Evolutionary conservation across 2,329 filamentous ascomycete species (phyloP).

Genomic region (Aspergillus pseudoviridinutans): DNA sequence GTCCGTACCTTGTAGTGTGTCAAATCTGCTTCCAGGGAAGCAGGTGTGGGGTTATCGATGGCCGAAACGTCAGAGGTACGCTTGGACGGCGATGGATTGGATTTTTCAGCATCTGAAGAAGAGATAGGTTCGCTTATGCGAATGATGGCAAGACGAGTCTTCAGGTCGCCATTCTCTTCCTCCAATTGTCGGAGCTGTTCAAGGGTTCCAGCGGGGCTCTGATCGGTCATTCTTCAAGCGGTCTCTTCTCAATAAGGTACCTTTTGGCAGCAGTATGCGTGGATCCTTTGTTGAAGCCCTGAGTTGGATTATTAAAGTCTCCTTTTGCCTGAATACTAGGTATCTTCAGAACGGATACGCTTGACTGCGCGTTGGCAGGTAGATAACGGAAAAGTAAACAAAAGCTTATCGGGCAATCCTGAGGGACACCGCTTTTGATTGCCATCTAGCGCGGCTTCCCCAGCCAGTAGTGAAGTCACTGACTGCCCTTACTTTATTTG

Average conservation of each 20-base stretch:
- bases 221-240: slow-evolving; percentile 14
- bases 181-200: slow-evolving; percentile 46
- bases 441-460: background rate
- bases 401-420: background rate
- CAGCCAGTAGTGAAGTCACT: background rate
- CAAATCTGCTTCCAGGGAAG: slow-evolving; percentile 76
- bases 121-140: slow-evolving; percentile 72
- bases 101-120: slow-evolving; percentile 33
- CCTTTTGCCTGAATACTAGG: background rate
- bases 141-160: slow-evolving; percentile 61
- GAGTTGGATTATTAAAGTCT: background rate
- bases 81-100: slow-evolving; percentile 37
- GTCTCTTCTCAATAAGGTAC: background rate
- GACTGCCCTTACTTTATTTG: background rate
- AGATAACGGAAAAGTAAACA: slow-evolving; percentile 19
- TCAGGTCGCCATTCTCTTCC: slow-evolving; percentile 46
- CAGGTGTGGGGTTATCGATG: slow-evolving; percentile 66
- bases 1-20: slow-evolving; percentile 69
- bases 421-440: background rate
- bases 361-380: slow-evolving; percentile 3
- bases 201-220: slow-evolving; percentile 21
- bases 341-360: background rate
- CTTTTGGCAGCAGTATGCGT: background rate
- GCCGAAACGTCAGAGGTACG: slow-evolving; percentile 71
- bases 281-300: no score